Conservation (phyloP, 2,329 filamentous ascomycete genomes). For the Trichophyton schoenleinii region DNA sequence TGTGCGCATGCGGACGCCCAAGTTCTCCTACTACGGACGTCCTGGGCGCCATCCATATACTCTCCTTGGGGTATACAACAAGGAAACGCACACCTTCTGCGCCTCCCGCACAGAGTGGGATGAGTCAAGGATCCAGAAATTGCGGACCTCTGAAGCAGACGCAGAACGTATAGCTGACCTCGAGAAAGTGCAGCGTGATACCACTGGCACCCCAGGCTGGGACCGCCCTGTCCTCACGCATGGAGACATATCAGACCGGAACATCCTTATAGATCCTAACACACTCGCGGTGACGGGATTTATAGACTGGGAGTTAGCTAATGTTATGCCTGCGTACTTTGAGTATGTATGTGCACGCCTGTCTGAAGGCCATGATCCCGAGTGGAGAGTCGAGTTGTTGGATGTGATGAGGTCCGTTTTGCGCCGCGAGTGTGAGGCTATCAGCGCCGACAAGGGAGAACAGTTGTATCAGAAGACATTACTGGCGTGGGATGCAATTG, state of each 20-base stretch:
- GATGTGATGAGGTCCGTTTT: slow-evolving; percentile 14
- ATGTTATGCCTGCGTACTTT: slow-evolving; percentile 15
- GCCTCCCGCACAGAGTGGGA: slow-evolving; percentile 13
- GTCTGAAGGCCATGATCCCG: slow-evolving; percentile 12
- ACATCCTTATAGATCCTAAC: slow-evolving; percentile 12
- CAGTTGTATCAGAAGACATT: too few relatives aligned
- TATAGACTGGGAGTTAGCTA: slow-evolving; percentile 14
- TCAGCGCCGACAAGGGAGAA: slow-evolving; percentile 4
- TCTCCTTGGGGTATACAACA: slow-evolving; percentile 1
- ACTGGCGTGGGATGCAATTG: too few relatives aligned
- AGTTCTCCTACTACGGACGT: slow-evolving; percentile 11
- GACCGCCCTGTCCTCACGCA: slow-evolving; percentile 13
- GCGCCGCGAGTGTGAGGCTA: slow-evolving; percentile 11
- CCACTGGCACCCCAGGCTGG: slow-evolving; percentile 9
- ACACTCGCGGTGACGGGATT: slow-evolving; percentile 14
- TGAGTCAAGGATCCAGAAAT: slow-evolving; percentile 11
- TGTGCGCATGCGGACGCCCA: slow-evolving; percentile 9
- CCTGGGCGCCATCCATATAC: slow-evolving; percentile 10
- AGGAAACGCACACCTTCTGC: slow-evolving; percentile 6
- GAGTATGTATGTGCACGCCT: slow-evolving; percentile 13
- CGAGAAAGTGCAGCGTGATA: slow-evolving; percentile 13
- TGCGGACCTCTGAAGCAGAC: slow-evolving; percentile 3
- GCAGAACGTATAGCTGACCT: slow-evolving; percentile 9
- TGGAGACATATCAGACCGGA: slow-evolving; percentile 13
- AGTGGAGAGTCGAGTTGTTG: slow-evolving; percentile 13